Percentiles rank a stretch among this genome's conserved stretches.
Evolutionary conservation across 768 basidiomycete species (phyloP).

Genomic region (Suillus bovinus): DNA sequence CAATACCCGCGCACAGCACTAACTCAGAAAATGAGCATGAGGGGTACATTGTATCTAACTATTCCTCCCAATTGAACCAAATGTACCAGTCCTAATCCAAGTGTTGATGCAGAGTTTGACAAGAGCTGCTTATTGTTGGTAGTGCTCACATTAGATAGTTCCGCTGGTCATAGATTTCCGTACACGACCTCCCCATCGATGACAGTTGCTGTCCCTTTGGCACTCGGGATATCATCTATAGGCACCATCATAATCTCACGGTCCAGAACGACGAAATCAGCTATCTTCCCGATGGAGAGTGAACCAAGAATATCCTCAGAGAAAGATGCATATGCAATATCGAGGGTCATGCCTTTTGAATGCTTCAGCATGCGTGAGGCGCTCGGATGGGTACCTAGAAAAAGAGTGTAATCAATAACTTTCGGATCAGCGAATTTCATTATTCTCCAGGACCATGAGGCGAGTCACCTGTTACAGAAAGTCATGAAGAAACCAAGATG

Average conservation of each 20-base stretch:
- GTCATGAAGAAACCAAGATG: slow-evolving; percentile 83
- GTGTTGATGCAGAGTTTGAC: not conserved
- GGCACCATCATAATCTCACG: slow-evolving; percentile 75
- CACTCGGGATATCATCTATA: slow-evolving; percentile 56
- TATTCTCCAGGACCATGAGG: slow-evolving; percentile 86
- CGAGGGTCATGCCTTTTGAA: slow-evolving; percentile 89
- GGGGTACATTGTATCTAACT: not conserved
- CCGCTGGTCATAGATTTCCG: slow-evolving; percentile 39
- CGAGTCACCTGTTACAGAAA: slow-evolving; percentile 66
- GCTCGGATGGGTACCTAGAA: slow-evolving; percentile 72
- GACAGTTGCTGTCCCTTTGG: slow-evolving; percentile 71
- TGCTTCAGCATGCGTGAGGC: slow-evolving; percentile 78
- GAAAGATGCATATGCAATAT: slow-evolving; percentile 88
- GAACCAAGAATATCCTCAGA: slow-evolving; percentile 71
- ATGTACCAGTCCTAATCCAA: not conserved
- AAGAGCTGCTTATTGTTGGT: not conserved
- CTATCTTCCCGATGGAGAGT: slow-evolving; percentile 73
- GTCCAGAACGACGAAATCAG: slow-evolving; percentile 86
- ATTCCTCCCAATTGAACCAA: not conserved
- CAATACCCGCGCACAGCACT: not conserved
- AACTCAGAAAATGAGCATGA: not conserved
- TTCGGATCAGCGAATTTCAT: slow-evolving; percentile 40
- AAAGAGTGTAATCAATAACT: not conserved
- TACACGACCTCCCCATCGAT: slow-evolving; percentile 72
- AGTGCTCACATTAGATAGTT: not conserved